These are phyloP conservation scores for Nakataea oryzae DNA, from an alignment of 2,329 filamentous ascomycete genomes.

Conservation along the genomic window DNA sequence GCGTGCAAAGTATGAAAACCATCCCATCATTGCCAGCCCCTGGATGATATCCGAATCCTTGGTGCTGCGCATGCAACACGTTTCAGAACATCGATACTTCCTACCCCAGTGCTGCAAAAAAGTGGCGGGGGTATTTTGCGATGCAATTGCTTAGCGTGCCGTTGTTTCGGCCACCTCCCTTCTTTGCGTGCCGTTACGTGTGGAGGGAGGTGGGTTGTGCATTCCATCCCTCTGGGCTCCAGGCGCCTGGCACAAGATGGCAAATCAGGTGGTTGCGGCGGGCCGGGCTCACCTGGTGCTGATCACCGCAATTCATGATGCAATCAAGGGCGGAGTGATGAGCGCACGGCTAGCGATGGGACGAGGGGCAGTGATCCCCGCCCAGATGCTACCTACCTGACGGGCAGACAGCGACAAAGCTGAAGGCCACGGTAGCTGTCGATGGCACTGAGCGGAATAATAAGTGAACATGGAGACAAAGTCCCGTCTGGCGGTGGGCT, in stretches of 20 bases:
- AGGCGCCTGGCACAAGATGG: not conserved
- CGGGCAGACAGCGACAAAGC: not conserved
- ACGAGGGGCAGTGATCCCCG: not conserved
- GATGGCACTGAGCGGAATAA: not conserved
- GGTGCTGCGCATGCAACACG: constrained; percentile 4
- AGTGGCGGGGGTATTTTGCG: not conserved
- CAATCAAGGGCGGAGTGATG: not conserved
- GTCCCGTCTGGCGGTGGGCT: not conserved
- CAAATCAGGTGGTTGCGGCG: not conserved
- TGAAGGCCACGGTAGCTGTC: not conserved
- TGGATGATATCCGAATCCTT: not conserved
- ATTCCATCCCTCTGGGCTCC: not conserved
- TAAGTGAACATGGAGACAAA: not conserved
- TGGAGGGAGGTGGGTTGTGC: too few species aligned
- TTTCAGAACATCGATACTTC: constrained; percentile 5
- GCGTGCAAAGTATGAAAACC: not conserved
- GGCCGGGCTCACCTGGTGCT: not conserved
- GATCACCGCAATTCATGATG: not conserved
- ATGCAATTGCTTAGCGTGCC: not conserved
- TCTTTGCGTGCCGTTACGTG: not conserved
- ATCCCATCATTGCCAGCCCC: not conserved
- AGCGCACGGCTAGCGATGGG: not conserved
- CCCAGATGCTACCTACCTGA: not conserved
- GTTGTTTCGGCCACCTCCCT: not conserved
- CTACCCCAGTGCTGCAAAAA: not conserved